Base-by-base conservation (phyloP, 2,329 filamentous ascomycete species). In the Colletotrichum filicis region DNA sequence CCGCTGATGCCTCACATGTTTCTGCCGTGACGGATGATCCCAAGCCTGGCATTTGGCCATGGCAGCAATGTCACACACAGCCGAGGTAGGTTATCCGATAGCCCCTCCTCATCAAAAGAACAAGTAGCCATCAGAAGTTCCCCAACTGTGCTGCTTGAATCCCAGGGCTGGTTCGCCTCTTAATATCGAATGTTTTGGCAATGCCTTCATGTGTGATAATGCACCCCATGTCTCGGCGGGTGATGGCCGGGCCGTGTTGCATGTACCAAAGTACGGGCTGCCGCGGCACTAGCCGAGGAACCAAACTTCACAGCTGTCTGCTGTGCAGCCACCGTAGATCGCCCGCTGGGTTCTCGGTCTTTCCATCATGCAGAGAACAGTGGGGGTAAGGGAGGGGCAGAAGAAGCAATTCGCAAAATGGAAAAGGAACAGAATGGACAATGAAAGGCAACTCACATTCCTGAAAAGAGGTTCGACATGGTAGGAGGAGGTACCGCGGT, bases 381-480 rank as follows among this genome's bases (percentile, higher is more conserved):
- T 24, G 5, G 24, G 28, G 32, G 14, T n/a, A 14, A 55, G 32
- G 53, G 24, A 11, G 32, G 32, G 35, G 8, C 22, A 28, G 26
- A 64, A 26, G 57, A 60, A 42, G 24, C 68, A 67, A 35, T 63
- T 55, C 35, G 55, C 68, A 68, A 37, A 67, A 66, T 55, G 59
- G 56, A 62, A 58, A 28, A 30, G 56, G 65, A 74, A 68, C 66
- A 71, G 71, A 73, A 76, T 61, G 30, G 46, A 66, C 35, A 57
- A 66, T n/a, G 35, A 52, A 61, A 68, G 66, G 74, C 68, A 74
- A 89, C 88, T 88, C 85, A 90, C 88, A 90, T 90, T 82, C 88
- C 88, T 78, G 88, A 90, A 80, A 90, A 90, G 78, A 90, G 83
- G 83, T 89, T 90, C 77, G 88, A 90, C 88, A 90, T 90, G 80